phyloP scores from a whole-genome alignment of 176 grass and related monocot species.

The Lolium multiflorum region DNA sequence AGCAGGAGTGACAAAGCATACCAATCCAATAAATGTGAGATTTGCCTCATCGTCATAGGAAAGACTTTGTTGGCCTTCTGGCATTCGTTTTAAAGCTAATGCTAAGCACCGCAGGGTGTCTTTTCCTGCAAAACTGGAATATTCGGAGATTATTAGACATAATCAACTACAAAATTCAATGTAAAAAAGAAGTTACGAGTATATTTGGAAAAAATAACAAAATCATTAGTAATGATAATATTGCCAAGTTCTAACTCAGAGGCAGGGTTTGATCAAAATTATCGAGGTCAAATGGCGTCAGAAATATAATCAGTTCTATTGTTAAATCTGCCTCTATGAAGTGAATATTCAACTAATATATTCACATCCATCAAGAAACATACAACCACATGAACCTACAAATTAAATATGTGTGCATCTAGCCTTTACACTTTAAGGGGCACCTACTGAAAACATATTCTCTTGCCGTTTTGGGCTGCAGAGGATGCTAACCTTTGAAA shows the following conservation, averaged over 20 bases:
- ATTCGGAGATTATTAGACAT: constrained; percentile 43
- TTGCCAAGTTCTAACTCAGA: neutral
- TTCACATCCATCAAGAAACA: constrained; percentile 21
- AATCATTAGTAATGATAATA: constrained; percentile 15
- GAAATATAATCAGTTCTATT: constrained; percentile 14
- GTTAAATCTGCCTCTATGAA: constrained; percentile 23
- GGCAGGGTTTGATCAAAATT: constrained; percentile 8
- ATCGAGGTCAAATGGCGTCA: neutral
- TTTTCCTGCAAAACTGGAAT: constrained; percentile 96
- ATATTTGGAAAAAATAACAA: neutral
- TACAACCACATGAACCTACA: constrained; percentile 28
- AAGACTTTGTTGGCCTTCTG: constrained; percentile 85
- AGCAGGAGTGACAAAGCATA: constrained; percentile 51
- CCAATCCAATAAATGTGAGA: constrained; percentile 98
- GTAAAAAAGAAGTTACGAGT: neutral
- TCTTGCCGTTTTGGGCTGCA: constrained; percentile 88
- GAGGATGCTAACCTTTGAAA: constrained; percentile 84
- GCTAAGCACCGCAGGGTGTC: constrained; percentile 91
- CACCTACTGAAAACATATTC: constrained; percentile 98
- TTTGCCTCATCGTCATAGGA: constrained; percentile 80
- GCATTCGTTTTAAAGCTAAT: constrained; percentile 93
- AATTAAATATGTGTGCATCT: constrained; percentile 62
- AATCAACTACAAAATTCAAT: neutral
- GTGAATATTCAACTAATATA: neutral
- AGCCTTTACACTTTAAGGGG: constrained; percentile 83